Conservation (phyloP, 129 eudicot genomes). For the Chrysanthemum makinoi region DNA sequence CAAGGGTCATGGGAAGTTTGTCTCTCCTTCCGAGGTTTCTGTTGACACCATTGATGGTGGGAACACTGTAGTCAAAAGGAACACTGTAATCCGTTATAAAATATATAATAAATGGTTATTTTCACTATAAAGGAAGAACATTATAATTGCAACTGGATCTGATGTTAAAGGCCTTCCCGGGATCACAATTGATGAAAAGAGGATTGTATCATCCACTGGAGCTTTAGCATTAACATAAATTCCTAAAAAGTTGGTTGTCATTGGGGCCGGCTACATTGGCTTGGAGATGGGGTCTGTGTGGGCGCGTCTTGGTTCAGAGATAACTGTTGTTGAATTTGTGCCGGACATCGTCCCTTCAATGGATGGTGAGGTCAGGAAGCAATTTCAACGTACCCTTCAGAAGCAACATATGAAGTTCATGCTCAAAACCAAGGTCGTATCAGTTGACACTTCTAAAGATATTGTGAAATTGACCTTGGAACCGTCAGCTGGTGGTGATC, state of each 20-base stretch:
- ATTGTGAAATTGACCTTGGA: conserved; percentile 73
- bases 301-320: conserved; percentile 25
- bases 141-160: conserved; percentile 27
- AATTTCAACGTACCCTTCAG: conserved; percentile 86
- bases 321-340: conserved; percentile 23
- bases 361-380: conserved; percentile 36
- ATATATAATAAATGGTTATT: too few relatives aligned
- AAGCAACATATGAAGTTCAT: conserved; percentile 88
- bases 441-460: conserved; percentile 58
- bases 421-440: conserved; percentile 84
- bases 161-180: conserved; percentile 29
- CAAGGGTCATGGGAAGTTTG: conserved; percentile 75
- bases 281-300: conserved; percentile 31
- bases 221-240: conserved; percentile 23
- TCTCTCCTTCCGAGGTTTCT: conserved; percentile 73
- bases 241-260: conserved; percentile 20
- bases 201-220: conserved; percentile 26
- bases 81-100: too few relatives aligned
- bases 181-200: conserved; percentile 27
- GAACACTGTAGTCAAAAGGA: conserved; percentile 15
- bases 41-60: conserved; percentile 25
- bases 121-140: conserved; percentile 22
- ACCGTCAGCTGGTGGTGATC: conserved; percentile 89
- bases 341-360: conserved; percentile 21
- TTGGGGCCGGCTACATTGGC: conserved; percentile 29